Evolutionary conservation across 1,284 basidiomycete species (phyloP), one percentile per base, ranked within the genome.

Genomic region (Tilletia caries): DNA sequence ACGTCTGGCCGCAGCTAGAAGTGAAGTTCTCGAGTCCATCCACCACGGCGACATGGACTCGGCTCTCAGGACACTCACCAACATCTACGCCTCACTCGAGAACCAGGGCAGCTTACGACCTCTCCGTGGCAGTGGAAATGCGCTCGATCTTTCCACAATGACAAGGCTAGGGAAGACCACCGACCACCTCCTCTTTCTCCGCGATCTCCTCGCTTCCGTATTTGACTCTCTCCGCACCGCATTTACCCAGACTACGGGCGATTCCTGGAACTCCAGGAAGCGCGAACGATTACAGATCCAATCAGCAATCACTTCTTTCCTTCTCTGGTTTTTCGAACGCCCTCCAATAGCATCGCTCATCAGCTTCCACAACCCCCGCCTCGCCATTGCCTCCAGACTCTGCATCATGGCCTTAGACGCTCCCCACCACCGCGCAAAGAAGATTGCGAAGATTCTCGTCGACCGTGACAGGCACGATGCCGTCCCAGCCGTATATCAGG

Each of bases 311-410:
- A 15, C 27, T 15, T 13, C 20, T 29, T n/a, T 15, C 5, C 32
- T 62, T 18, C 18, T 29, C 32, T 62, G 58, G 58, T 18, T 62
- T 5, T 33, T 62, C 32, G 20, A 34, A 13, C 58, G 34, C 32
- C 33, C 58, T 12, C 58, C 58, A 20, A 15, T 62, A 34, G 18
- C 33, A 29, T 62, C 58, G 20, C 58, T 62, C 32, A 62, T 62
- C 33, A 34, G 58, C 58, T 62, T 62, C 32, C 58, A 34, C 29
- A 62, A 62, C n/a, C 29, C 58, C n/a, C 58, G 32, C 20, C 58
- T 62, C 29, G 33, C 32, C 58, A 62, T 33, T 18, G 58, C 58
- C 10, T n/a, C 58, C 2, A 33, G 33, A 29, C 6, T 32, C 32
- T 33, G 58, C 58, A 62, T 62, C 58, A 62, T 62, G 58, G 10